A percentile compares a stretch with the other conserved stretches of the same genome.
phyloP scores from a whole-genome alignment of 345 rosid genomes.

The Pugionium cornutum region DNA sequence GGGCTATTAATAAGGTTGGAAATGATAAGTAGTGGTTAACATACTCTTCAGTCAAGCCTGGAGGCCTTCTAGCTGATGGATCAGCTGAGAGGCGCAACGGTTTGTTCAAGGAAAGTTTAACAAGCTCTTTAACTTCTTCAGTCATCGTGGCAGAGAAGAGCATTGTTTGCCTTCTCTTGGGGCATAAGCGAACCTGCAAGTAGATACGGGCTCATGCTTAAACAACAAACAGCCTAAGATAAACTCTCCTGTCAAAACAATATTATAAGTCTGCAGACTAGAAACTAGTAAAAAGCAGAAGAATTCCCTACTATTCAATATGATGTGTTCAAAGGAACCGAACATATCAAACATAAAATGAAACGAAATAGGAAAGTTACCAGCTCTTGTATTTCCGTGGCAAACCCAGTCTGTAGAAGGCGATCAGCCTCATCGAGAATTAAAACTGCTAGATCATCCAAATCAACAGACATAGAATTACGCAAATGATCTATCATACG shows the following conservation, averaged over 20 bases:
- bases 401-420: slow-evolving; percentile 93
- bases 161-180: slow-evolving; percentile 95
- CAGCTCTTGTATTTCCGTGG: slow-evolving; percentile 92
- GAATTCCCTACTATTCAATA: background rate
- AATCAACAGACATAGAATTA: slow-evolving; percentile 88
- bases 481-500: slow-evolving; percentile 97
- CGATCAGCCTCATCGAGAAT: slow-evolving; percentile 98
- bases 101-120: slow-evolving; percentile 80
- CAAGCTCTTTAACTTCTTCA: slow-evolving; percentile 87
- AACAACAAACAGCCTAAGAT: slow-evolving; percentile 8
- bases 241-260: background rate
- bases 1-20: background rate
- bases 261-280: background rate
- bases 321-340: background rate
- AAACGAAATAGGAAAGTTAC: slow-evolving; percentile 42
- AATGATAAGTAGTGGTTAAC: slow-evolving; percentile 17
- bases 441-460: slow-evolving; percentile 90
- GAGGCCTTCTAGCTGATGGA: slow-evolving; percentile 87
- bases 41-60: slow-evolving; percentile 89
- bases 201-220: slow-evolving; percentile 16
- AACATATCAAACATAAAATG: slow-evolving; percentile 10
- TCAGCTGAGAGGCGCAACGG: slow-evolving; percentile 99
- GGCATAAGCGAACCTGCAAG: slow-evolving; percentile 79
- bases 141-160: slow-evolving; percentile 98
- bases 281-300: slow-evolving; percentile 11